Percentiles rank a stretch among this genome's conserved stretches.
phyloP scores from a whole-genome alignment of 2,329 filamentous ascomycete species.

The Rhynchosporium secalis region DNA sequence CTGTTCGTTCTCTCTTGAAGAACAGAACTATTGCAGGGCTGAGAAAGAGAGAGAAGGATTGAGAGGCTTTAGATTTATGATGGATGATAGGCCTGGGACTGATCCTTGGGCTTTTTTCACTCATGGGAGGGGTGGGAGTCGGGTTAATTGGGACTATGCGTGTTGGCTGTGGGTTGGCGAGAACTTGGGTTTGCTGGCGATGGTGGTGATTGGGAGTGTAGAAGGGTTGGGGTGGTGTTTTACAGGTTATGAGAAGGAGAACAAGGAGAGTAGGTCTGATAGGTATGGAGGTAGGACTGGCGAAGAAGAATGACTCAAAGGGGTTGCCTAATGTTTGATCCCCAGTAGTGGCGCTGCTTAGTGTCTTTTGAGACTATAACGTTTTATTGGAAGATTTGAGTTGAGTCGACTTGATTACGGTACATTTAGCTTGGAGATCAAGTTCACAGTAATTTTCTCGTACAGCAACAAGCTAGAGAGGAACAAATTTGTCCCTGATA shows the following conservation, averaged over 20 bases:
- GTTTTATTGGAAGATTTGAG: too few relatives aligned
- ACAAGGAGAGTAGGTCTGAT: neutral
- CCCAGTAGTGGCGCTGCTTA: too few relatives aligned
- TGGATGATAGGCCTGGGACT: neutral
- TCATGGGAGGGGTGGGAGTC: slow-evolving; percentile 36
- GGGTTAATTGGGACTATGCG: slow-evolving; percentile 39
- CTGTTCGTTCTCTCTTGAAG: neutral
- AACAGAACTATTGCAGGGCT: neutral
- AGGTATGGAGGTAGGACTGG: neutral
- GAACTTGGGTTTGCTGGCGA: slow-evolving; percentile 21
- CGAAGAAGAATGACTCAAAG: neutral
- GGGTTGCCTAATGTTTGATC: too few relatives aligned
- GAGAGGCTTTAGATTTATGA: neutral
- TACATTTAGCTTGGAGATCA: too few relatives aligned
- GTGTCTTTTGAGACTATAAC: too few relatives aligned
- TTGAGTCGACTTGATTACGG: too few relatives aligned
- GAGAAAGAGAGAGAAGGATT: neutral
- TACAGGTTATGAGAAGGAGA: neutral
- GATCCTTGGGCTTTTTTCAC: slow-evolving; percentile 39
- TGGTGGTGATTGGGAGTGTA: neutral
- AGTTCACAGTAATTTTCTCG: too few relatives aligned
- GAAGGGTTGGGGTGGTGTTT: neutral
- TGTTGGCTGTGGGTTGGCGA: slow-evolving; percentile 38
- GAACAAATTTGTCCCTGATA: too few relatives aligned
- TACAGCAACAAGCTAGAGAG: too few relatives aligned